Evolutionary conservation across 805 yeast genomes (phyloP).

Genomic region (Cyberlindnera subsufficiens): DNA sequence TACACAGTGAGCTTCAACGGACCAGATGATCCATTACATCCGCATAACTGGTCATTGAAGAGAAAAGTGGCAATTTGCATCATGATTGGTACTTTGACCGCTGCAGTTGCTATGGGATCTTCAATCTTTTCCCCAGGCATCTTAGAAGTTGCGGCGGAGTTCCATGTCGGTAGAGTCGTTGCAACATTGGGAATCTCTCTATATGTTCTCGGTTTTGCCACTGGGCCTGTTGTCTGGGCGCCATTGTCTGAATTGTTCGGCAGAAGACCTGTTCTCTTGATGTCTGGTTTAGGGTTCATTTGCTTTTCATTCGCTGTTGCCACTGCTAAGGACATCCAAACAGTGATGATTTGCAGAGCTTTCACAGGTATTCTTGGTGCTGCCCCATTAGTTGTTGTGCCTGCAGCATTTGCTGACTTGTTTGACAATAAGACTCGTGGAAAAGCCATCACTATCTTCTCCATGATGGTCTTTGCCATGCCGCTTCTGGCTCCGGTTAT

Average conservation of each 20-base stretch:
- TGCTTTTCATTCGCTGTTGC: constrained; percentile 70
- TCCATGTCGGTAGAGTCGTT: constrained; percentile 59
- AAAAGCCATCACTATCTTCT: constrained; percentile 63
- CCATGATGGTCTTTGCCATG: constrained; percentile 70
- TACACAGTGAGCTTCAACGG: constrained; percentile 75
- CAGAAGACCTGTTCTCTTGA: constrained; percentile 53
- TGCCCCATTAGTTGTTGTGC: constrained; percentile 79
- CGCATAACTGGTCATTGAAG: constrained; percentile 64
- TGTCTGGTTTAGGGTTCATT: constrained; percentile 51
- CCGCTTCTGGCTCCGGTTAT: constrained; percentile 81
- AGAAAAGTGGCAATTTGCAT: constrained; percentile 41
- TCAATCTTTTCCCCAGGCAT: constrained; percentile 72
- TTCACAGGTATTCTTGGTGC: constrained; percentile 80
- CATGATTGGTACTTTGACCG: constrained; percentile 43
- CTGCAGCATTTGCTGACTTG: constrained; percentile 83
- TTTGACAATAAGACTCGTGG: constrained; percentile 66
- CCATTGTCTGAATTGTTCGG: constrained; percentile 80
- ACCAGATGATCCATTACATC: constrained; percentile 71
- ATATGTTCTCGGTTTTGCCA: constrained; percentile 88
- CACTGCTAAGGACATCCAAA: constrained; percentile 71
- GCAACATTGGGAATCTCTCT: constrained; percentile 72
- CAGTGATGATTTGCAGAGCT: constrained; percentile 71
- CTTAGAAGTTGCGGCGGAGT: constrained; percentile 40
- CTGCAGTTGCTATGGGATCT: constrained; percentile 66
- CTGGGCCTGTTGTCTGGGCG: constrained; percentile 90